Evolutionary conservation across 2,329 filamentous ascomycete species (phyloP).

Genomic region (Claviceps sorghi): DNA sequence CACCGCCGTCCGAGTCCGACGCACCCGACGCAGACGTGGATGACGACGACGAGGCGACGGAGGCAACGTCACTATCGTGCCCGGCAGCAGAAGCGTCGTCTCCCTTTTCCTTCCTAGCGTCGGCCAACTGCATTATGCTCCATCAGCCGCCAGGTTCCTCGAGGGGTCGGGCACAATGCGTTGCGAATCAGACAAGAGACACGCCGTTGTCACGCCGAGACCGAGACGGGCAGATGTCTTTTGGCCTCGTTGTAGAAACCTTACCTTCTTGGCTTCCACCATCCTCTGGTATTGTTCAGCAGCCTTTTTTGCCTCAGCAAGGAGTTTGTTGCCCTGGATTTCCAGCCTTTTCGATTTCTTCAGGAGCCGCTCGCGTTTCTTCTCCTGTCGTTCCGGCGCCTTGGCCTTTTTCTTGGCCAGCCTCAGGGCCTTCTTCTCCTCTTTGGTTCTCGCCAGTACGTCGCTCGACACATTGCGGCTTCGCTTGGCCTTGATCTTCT

Average conservation of each 20-base stretch:
- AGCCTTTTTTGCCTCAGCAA: conserved; percentile 24
- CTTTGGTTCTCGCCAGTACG: conserved; percentile 12
- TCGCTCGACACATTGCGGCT: conserved; percentile 18
- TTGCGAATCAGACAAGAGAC: too few relatives aligned
- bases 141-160: not conserved
- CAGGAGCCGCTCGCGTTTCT: conserved; percentile 23
- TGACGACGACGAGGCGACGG: conserved; percentile 11
- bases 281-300: conserved; percentile 15
- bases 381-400: conserved; percentile 21
- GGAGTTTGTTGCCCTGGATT: conserved; percentile 24
- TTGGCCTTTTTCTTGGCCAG: conserved; percentile 16
- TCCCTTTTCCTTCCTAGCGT: conserved; percentile 10
- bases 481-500: conserved; percentile 1
- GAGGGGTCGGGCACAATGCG: not conserved
- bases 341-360: conserved; percentile 25
- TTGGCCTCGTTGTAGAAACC: too few relatives aligned
- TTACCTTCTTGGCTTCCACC: conserved; percentile 8
- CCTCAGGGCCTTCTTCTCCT: conserved; percentile 18
- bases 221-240: too few relatives aligned
- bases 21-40: conserved; percentile 11
- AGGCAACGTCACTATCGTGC: conserved; percentile 9
- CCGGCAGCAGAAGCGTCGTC: conserved; percentile 7
- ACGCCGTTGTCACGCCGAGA: too few relatives aligned
- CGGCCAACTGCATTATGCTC: conserved; percentile 6
- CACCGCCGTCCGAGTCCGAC: conserved; percentile 13